Evolutionary conservation across 495 filamentous ascomycete genomes (phyloP), one percentile per base, ranked within the genome.

Genomic region (Penicillium psychrofluorescens): DNA sequence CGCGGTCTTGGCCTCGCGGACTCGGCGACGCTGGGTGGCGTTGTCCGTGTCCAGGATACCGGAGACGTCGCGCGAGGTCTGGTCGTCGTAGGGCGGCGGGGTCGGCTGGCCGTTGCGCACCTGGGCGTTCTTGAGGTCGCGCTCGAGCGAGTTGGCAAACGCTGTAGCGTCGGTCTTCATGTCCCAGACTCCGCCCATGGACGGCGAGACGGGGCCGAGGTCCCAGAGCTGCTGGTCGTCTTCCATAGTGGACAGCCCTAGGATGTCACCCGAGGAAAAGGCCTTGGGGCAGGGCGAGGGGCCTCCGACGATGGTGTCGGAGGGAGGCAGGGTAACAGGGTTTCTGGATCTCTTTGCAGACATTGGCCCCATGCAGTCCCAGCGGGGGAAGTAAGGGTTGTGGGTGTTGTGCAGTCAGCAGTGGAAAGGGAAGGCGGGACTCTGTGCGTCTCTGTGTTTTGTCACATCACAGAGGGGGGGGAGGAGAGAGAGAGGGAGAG

Each of bases 31-130:
- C 11, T 41, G 44, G 35, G 43, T 44, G 11, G 47, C 57, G 13
- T 34, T 50, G 12, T 40, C 46, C 33, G 31, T 22, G 11, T 41
- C 51, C 22, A 46, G 22, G 22, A 22, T 42, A 6, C 41, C 36
- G 34, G 40, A 50, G 7, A 30, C 42, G 7, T 36, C 45, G 32
- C 29, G 47, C 11, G 29, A 11, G 32, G 41, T 45, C 15, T 49
- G 53, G 29, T 63, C 67, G 13, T 62, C 54, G 36, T 58, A 59
- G 8, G 63, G 66, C 0, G 67, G 67, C 3, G 68, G 68, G 2
- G 68, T 72, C 15, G 67, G 65, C 29, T 70, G 68, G 12, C 68
- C 68, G 38, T 72, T 67, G 35, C 62, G 60, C 29, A 72, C 59
- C 31, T 64, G 63, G 12, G 64, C 45, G 38, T 68, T 62, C 45